Conservation (phyloP, 2,329 filamentous ascomycete species). For the Leptographium radiaticola region DNA sequence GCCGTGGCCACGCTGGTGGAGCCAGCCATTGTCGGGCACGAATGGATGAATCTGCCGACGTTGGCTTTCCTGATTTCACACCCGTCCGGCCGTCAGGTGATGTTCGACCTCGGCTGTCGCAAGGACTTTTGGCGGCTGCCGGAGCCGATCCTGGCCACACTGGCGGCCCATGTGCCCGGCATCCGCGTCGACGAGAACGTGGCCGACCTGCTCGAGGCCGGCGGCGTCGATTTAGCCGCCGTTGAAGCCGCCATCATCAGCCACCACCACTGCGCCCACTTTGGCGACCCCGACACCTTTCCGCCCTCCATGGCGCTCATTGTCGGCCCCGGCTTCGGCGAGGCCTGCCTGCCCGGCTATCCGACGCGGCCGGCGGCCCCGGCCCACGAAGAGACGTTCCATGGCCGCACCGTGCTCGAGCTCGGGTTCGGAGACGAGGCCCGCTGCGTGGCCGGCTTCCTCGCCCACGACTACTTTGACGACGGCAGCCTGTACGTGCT, state of each 20-base stretch:
- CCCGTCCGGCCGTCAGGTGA: slow-evolving; percentile 12
- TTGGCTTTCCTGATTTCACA: slow-evolving; percentile 6
- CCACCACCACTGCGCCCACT: slow-evolving; percentile 15
- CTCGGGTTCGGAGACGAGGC: slow-evolving; percentile 9
- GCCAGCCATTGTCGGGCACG: not conserved
- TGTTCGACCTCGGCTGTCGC: slow-evolving; percentile 10
- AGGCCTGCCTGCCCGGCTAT: slow-evolving; percentile 10
- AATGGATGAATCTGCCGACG: not conserved
- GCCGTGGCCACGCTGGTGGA: not conserved
- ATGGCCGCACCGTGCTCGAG: slow-evolving; percentile 10
- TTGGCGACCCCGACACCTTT: slow-evolving; percentile 12
- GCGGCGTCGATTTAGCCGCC: slow-evolving; percentile 4
- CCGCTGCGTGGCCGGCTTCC: slow-evolving; percentile 11
- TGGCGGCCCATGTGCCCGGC: slow-evolving; percentile 1
- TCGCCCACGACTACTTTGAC: slow-evolving; percentile 15
- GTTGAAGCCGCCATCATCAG: slow-evolving; percentile 14
- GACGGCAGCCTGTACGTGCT: slow-evolving; percentile 18
- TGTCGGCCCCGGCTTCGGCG: slow-evolving; percentile 14
- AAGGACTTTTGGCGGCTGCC: slow-evolving; percentile 6
- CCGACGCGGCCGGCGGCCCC: slow-evolving; percentile 11
- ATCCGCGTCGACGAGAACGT: slow-evolving; percentile 3
- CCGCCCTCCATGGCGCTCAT: slow-evolving; percentile 12
- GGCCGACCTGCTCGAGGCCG: slow-evolving; percentile 9
- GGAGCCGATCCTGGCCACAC: not conserved
- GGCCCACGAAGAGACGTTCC: slow-evolving; percentile 8